A percentile compares a stretch with the other conserved stretches of the same genome.
These are phyloP conservation scores for Stachybotrys chlorohalonatus DNA, from an alignment of 2,329 filamentous ascomycete genomes.

Conservation along the genomic window DNA sequence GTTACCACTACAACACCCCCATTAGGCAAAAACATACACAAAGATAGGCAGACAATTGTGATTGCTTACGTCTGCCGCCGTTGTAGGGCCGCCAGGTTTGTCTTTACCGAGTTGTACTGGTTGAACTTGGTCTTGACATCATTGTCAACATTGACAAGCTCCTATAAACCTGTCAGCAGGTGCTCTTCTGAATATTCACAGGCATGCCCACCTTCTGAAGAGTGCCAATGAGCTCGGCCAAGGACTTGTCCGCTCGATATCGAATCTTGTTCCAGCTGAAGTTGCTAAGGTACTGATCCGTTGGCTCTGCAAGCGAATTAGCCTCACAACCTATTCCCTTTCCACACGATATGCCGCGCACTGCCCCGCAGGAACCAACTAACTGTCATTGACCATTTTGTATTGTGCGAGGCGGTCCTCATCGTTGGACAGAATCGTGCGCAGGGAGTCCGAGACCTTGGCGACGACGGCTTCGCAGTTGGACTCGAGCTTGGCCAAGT, in stretches of 20 bases:
- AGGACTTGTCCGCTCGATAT: conserved; percentile 85
- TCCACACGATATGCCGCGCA: neutral
- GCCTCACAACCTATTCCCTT: neutral
- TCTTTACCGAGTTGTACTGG: conserved; percentile 89
- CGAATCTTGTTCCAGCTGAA: conserved; percentile 98
- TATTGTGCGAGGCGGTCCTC: conserved; percentile 76
- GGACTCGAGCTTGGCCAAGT: conserved; percentile 77
- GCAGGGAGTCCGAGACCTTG: conserved; percentile 82
- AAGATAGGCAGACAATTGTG: neutral
- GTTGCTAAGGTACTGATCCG: conserved; percentile 79
- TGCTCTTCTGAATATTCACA: neutral
- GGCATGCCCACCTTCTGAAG: conserved; percentile 63
- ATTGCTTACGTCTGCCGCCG: conserved; percentile 71
- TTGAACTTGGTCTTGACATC: conserved; percentile 91
- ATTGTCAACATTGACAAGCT: conserved; percentile 85
- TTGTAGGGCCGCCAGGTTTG: conserved; percentile 70
- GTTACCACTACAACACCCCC: conserved; percentile 56
- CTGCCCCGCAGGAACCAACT: conserved; percentile 21
- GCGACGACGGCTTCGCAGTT: conserved; percentile 73
- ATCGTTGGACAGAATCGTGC: conserved; percentile 73
- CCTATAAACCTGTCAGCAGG: conserved; percentile 37
- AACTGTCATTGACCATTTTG: conserved; percentile 92
- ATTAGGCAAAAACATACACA: neutral
- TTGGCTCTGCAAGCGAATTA: conserved; percentile 58
- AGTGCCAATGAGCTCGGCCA: conserved; percentile 77